Base-by-base conservation (phyloP, 2,329 filamentous ascomycete genomes). In the Apiospora kogelbergensis region DNA sequence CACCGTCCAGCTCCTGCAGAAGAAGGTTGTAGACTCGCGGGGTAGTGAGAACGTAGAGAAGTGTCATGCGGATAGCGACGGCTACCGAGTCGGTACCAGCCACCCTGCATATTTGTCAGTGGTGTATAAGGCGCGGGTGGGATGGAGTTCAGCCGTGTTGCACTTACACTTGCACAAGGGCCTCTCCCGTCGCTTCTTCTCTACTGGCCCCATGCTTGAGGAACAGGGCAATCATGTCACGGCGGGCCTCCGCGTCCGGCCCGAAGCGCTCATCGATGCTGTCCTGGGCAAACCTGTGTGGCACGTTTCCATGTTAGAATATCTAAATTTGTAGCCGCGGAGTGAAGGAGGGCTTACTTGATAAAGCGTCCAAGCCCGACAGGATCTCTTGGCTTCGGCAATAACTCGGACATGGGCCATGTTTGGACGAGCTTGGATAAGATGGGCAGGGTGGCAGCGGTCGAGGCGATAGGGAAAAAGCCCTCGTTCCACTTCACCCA, bases 401-500 rank as follows among this genome's bases (percentile, higher is more conserved):
- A 66, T 46, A 68, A n/a, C 66, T 69, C 67, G 22, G 67, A 70
- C 44, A 72, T 68, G 15, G 71, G 71, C 71, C 71, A 72, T 1
- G 67, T 67, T 46, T 72, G 68, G 20, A 71, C 63, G 3, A 72
- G 15, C 46, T 63, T 69, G 44, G 67, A 67, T 5, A 72, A 45
- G 20, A 70, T 70, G 9, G 71, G 69, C 26, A 72, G 67, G 1
- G 70, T 71, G 11, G 71, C 69, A 26, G 67, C 67, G 4, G 69
- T 72, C 2, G 71, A 71, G 20, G 63, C 65, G 33, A 70, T 45
- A 37, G 70, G 68, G 67, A 72, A 72, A 67, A 71, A 72, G 3
- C 46, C 64, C 60, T 72, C 71, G 66, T 72, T 72, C 71, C 71
- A 72, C 57, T 24, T 45, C 40, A 72, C 67, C 63, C 68, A 72